Base-by-base conservation (phyloP, 2,329 filamentous ascomycete species). In the Xylariaceae sp. region DNA sequence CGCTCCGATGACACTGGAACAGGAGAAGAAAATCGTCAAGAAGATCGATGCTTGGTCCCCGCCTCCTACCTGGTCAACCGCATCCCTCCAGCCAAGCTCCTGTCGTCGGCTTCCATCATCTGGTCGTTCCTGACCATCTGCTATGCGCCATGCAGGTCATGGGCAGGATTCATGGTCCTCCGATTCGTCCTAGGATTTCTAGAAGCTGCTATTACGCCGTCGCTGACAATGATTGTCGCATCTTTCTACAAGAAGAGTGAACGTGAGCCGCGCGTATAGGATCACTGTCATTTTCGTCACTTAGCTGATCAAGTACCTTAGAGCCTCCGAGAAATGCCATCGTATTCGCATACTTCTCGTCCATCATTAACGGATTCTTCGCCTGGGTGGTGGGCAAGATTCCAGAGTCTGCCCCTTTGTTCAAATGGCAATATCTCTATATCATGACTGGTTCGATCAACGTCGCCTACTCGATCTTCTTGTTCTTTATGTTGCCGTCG, bases 241-340 rank as follows among this genome's bases (percentile, higher is more conserved):
- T 60, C 56, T 3, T 66, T 66, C 43, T 66, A 66, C 42, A 64
- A 59, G 41, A 66, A 65, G 26, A 47, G 56, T 4, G 64, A 64
- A 34, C 62, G 49, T 52, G 41, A 41, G 49, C 47, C 38, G 11
- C 13, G 9, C 2, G 4, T 17, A 16, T 22, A 11, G 11, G 6
- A 6, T 6, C 6, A 26, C 6, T 6, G 22, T 26, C 22, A 6
- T 26, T 6, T 6, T 6, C 11, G 22, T 26, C 22, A 17, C 9
- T 17, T 13, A 18, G 9, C 17, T 32, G 11, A 31, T 17, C 12
- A 4, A 15, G 24, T 18, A n/a, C 19, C 4, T 7, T 15, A 39
- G 38, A 64, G 16, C 59, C 59, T 19, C 59, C 59, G 15, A 52
- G 62, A n/a, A 64, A 63, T 37, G 61, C 61, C 4, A 54, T 66